phyloP scores from a whole-genome alignment of 177 flowering plant genomes.

The Vitis hybrid region DNA sequence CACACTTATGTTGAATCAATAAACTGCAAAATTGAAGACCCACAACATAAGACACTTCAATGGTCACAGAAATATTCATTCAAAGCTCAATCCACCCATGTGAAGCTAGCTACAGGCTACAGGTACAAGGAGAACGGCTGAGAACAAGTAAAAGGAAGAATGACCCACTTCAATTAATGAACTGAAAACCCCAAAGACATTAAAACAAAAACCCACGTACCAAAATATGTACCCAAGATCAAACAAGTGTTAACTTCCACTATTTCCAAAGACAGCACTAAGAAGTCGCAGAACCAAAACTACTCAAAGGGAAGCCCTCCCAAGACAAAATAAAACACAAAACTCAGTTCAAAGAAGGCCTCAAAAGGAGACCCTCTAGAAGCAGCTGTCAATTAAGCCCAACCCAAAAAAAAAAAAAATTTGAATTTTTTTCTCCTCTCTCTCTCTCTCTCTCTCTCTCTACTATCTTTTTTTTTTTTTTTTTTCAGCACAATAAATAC shows the following conservation, averaged over 20 bases:
- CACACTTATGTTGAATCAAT: neutral
- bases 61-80: conserved; percentile 4
- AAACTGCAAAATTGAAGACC: neutral
- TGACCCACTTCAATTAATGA: conserved; percentile 29
- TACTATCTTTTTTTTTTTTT: too few species aligned
- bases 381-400: conserved; percentile 29
- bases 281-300: conserved; percentile 10
- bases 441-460: too few species aligned
- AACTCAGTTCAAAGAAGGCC: conserved; percentile 22
- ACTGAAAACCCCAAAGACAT: conserved; percentile 8
- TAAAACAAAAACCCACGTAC: conserved; percentile 11
- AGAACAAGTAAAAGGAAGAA: conserved; percentile 12
- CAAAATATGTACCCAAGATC: conserved; percentile 23
- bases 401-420: conserved; percentile 13
- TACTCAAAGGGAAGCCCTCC: conserved; percentile 15
- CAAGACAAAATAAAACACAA: conserved; percentile 17
- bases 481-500: conserved; percentile 46
- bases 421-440: conserved; percentile 10
- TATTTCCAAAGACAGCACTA: conserved; percentile 26
- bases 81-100: conserved; percentile 1
- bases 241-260: conserved; percentile 20
- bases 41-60: neutral
- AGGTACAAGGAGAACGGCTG: neutral
- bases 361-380: neutral
- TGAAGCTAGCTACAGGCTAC: neutral